phyloP scores from a whole-genome alignment of 208 protist species.

The Leishmania braziliensis region DNA sequence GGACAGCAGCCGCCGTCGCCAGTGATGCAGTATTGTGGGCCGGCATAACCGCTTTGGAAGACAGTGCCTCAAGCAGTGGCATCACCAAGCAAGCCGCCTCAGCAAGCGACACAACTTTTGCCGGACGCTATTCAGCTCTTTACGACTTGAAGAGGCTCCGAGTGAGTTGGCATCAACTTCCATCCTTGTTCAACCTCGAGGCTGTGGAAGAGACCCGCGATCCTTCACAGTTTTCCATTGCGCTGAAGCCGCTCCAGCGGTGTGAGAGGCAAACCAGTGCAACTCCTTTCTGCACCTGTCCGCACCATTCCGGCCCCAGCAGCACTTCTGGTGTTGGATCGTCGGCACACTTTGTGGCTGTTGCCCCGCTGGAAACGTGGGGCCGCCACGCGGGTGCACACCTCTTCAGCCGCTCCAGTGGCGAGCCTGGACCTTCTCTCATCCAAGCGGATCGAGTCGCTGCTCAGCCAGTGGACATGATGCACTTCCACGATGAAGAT shows the following conservation, averaged over 20 bases:
- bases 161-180: constrained; percentile 8
- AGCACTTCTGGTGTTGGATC: neutral
- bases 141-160: neutral
- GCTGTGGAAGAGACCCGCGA: neutral
- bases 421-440: too few species aligned
- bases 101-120: neutral
- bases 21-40: neutral
- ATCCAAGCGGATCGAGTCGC: neutral
- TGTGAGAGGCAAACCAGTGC: neutral
- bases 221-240: neutral
- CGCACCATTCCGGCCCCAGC: neutral
- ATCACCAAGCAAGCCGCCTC: neutral
- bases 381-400: neutral
- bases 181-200: neutral
- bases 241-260: neutral
- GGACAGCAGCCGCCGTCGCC: too few species aligned
- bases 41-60: neutral
- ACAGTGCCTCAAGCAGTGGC: neutral
- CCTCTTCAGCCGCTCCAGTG: neutral
- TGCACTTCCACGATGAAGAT: neutral
- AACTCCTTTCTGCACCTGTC: neutral
- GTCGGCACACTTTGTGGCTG: neutral
- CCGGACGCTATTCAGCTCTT: too few species aligned
- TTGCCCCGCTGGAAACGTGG: neutral
- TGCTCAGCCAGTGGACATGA: neutral